Base-by-base conservation (phyloP, 2,329 filamentous ascomycete species). In the Raffaelea albimanens region DNA sequence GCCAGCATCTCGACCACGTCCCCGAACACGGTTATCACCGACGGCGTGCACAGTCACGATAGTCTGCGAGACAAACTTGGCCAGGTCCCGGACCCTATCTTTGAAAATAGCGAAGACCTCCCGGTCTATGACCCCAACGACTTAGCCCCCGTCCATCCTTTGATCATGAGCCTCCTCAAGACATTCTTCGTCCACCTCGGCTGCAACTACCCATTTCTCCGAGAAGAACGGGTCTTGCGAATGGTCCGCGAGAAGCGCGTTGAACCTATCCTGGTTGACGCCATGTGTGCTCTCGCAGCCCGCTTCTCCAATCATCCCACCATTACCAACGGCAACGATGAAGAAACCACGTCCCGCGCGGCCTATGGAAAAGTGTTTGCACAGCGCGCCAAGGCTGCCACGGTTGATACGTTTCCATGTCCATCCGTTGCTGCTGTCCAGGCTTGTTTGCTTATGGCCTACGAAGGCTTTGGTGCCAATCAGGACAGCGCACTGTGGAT, bases 401-500 rank as follows among this genome's bases (percentile, higher is more conserved):
- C 90, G 0, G 82, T 90, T 5, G 87, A 94, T 56, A 85, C 84
- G 0, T 89, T 94, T 53, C 78, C 86, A 1, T 93, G 85, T 52
- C 88, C 88, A 0, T 88, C 83, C 2, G 82, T 94, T 1, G 84
- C 85, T 21, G 87, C 87, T 10, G 86, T 93, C 0, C 89, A 95
- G 57, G 87, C 88, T 1, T 89, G 84, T 43, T 66, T 95, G 11
- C 67, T 95, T 23, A 78, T 95, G 65, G 88, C 87, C 0, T 95
- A 95, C 58, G 87, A 94, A 55, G 84, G 90, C 40, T 95, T 95
- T 56, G 89, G 88, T 1, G 85, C 86, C 11, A 87, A 87, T 54
- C 86, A 90, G 56, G 89, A 95, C 58, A 94, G 87, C 61, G 87
- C 87, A 0, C 65, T 95, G 7, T 95, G 89, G 88, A 94, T 95